A percentile compares a stretch with the other conserved stretches of the same genome.
These are phyloP conservation scores for Claviceps humidiphila DNA, from an alignment of 2,329 filamentous ascomycete species.

Conservation along the genomic window DNA sequence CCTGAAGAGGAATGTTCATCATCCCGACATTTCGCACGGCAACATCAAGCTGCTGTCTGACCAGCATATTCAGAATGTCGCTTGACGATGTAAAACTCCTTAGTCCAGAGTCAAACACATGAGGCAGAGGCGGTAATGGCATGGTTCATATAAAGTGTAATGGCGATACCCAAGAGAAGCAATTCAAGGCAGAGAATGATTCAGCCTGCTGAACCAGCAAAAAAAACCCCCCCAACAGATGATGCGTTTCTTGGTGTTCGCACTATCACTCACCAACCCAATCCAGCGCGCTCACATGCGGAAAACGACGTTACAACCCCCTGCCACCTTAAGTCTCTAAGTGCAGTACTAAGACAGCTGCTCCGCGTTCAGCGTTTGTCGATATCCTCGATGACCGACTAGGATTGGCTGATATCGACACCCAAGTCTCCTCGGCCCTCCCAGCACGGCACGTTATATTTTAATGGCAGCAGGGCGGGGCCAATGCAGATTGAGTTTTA, in stretches of 20 bases:
- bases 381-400: not conserved
- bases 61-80: conserved; percentile 14
- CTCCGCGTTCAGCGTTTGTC: not conserved
- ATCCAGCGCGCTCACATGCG: not conserved
- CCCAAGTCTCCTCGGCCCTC: not conserved
- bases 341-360: not conserved
- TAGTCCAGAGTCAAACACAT: conserved; percentile 19
- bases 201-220: not conserved
- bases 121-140: conserved; percentile 14
- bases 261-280: not conserved
- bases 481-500: not conserved
- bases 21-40: conserved; percentile 13
- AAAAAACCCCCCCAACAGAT: not conserved
- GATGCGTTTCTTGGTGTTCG: not conserved
- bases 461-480: not conserved
- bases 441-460: not conserved
- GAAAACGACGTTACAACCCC: not conserved
- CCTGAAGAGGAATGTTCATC: conserved; percentile 7
- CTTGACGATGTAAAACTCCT: not conserved
- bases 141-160: conserved; percentile 2
- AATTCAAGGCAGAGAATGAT: not conserved
- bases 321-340: not conserved
- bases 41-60: conserved; percentile 16
- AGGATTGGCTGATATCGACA: not conserved
- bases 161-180: not conserved